Evolutionary conservation across 2,329 filamentous ascomycete genomes (phyloP).

Genomic region (Bretziella fagacearum): DNA sequence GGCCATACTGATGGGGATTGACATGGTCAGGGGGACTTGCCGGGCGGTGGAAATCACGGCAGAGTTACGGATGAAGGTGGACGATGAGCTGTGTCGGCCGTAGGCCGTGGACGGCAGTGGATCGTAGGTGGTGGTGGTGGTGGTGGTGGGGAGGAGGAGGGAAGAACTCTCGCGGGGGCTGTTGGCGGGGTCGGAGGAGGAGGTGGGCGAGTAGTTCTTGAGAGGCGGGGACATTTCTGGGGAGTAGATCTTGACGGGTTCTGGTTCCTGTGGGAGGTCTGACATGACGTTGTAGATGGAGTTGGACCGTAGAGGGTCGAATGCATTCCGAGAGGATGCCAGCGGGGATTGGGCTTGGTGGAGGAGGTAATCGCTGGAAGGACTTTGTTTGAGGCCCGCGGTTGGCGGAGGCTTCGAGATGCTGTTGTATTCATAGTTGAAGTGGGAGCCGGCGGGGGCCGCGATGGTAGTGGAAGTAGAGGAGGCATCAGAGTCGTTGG

Average conservation of each 20-base stretch:
- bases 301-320: constrained; percentile 3
- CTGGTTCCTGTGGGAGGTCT: constrained; percentile 10
- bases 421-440: constrained; percentile 1
- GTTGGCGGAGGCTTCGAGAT: constrained; percentile 11
- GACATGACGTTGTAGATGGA: constrained; percentile 10
- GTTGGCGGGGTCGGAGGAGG: neutral
- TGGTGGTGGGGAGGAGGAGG: constrained; percentile 9
- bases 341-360: neutral
- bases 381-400: constrained; percentile 2
- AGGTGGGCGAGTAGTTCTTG: constrained; percentile 1
- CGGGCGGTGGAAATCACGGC: neutral
- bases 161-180: neutral
- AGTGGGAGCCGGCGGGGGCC: neutral
- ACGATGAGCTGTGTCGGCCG: neutral
- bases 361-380: neutral
- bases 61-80: neutral
- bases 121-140: neutral
- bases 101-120: neutral
- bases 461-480: neutral
- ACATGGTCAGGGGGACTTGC: neutral
- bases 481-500: constrained; percentile 2
- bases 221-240: neutral
- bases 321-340: neutral
- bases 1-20: neutral
- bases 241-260: constrained; percentile 6